A percentile compares a stretch with the other conserved stretches of the same genome.
Conservation (phyloP, 441 rosid genomes). For the Erodium trifolium region DNA sequence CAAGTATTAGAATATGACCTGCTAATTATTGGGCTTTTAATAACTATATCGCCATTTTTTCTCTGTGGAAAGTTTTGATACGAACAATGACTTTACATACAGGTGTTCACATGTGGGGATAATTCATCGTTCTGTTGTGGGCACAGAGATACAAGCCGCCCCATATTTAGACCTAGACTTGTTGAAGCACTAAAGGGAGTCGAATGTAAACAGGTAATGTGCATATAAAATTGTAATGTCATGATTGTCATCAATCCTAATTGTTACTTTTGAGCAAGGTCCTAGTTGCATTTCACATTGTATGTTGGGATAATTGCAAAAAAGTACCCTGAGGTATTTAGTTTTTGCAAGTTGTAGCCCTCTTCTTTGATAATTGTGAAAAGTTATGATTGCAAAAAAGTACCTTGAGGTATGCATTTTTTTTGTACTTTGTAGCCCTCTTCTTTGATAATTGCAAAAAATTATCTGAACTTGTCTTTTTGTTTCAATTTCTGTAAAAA, state of each 20-base stretch:
- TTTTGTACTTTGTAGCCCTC: no score
- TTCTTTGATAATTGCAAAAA: no score
- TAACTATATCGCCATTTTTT: not conserved
- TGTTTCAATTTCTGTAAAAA: no score
- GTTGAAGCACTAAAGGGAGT: slow-evolving; percentile 72
- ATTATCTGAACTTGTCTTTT: no score
- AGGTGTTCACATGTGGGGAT: slow-evolving; percentile 96
- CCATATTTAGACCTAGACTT: slow-evolving; percentile 80
- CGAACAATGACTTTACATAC: not conserved
- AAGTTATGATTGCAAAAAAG: no score
- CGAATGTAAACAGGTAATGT: slow-evolving; percentile 70
- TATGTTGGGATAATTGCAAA: no score
- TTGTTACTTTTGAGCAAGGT: not conserved
- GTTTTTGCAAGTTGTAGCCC: no score
- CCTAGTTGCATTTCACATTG: not conserved
- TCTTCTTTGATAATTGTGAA: no score
- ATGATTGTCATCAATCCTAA: not conserved
- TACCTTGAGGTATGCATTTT: no score
- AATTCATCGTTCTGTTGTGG: slow-evolving; percentile 89
- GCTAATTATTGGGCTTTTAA: not conserved
- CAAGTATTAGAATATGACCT: not conserved
- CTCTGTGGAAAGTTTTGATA: no score
- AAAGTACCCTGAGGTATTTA: no score
- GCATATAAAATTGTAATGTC: no score
- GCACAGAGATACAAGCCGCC: slow-evolving; percentile 61